Conservation (phyloP, 2,329 filamentous ascomycete genomes). For the Raffaelea deltoideospora region DNA sequence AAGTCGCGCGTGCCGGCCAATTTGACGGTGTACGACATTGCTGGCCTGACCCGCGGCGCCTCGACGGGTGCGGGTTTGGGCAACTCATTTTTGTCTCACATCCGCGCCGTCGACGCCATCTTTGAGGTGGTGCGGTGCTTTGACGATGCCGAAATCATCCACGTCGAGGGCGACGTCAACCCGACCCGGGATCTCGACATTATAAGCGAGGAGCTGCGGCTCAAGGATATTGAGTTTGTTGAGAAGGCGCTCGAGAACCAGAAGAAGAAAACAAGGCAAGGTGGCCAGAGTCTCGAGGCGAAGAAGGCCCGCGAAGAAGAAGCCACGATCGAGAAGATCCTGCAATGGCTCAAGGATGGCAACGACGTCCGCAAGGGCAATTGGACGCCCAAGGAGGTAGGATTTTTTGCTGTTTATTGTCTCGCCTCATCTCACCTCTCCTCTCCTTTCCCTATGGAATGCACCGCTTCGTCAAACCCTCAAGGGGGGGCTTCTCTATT, state of each 20-base stretch:
- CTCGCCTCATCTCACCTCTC: background rate
- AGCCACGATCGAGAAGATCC: conserved; percentile 79
- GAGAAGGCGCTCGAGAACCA: conserved; percentile 88
- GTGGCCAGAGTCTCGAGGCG: conserved; percentile 90
- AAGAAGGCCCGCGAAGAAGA: conserved; percentile 95
- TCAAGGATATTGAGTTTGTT: conserved; percentile 97
- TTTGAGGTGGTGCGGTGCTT: conserved; percentile 96
- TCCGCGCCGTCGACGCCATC: conserved; percentile 93
- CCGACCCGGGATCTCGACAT: conserved; percentile 88
- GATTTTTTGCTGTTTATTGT: conserved; percentile 15
- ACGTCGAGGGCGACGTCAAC: conserved; percentile 98
- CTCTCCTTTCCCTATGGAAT: conserved; percentile 6
- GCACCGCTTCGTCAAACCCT: no score
- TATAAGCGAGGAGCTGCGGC: conserved; percentile 87
- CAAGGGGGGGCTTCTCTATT: conserved; percentile 21
- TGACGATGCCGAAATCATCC: conserved; percentile 98
- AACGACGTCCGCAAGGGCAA: conserved; percentile 86
- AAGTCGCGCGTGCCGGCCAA: conserved; percentile 96
- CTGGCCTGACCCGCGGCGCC: conserved; percentile 85
- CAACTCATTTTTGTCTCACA: conserved; percentile 96
- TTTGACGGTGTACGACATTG: conserved; percentile 96
- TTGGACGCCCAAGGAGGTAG: conserved; percentile 92
- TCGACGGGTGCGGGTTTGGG: conserved; percentile 95
- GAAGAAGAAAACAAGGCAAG: conserved; percentile 87
- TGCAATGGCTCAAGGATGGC: conserved; percentile 68